Evolutionary conservation across 768 basidiomycete genomes (phyloP), one percentile per base, ranked within the genome.

Genomic region (Mycena epipterygia): DNA sequence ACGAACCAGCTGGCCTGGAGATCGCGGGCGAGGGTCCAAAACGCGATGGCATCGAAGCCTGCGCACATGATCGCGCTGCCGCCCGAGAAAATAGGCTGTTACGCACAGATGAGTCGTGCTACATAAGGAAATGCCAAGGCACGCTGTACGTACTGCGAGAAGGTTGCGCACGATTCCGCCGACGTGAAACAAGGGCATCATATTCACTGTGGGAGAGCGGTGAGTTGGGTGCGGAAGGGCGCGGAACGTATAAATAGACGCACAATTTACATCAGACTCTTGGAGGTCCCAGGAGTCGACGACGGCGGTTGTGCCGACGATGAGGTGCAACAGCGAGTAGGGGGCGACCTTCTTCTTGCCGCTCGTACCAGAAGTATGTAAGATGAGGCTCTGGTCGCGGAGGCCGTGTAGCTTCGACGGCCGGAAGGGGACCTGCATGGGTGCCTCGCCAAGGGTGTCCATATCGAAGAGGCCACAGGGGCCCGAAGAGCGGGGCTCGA

Each of bases 141-240:
- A 17, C n/a, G n/a, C n/a, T n/a, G 21, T 72, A 65, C 72, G 67
- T 63, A 73, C 72, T 12, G 89, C 87, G 23, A 89, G 81, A 23
- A 90, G 81, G 74, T 88, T 89, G 55, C 87, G 86, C 42, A 89
- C 85, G 53, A 90, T 87, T 25, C 89, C 89, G 32, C 89, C 89
- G 44, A 90, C 88, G 71, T 89, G 88, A 80, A 89, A 89, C 27
- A 88, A 81, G 48, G 89, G 89, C 89, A 87, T 88, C 81, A 87
- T 81, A 53, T 83, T 84, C 69, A 84, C 84, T 83, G 30, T 41
- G n/a, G n/a, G n/a, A n/a, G n/a, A n/a, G n/a, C n/a, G n/a, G n/a
- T n/a, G n/a, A n/a, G n/a, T 42, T 21, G 27, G 27, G 30, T 16
- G 27, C 21, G 6, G 6, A n/a, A 44, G 21, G 21, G 42, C 21